These are phyloP conservation scores for Aspergillus tubingensis DNA, from an alignment of 2,329 filamentous ascomycete genomes.

Conservation along the genomic window DNA sequence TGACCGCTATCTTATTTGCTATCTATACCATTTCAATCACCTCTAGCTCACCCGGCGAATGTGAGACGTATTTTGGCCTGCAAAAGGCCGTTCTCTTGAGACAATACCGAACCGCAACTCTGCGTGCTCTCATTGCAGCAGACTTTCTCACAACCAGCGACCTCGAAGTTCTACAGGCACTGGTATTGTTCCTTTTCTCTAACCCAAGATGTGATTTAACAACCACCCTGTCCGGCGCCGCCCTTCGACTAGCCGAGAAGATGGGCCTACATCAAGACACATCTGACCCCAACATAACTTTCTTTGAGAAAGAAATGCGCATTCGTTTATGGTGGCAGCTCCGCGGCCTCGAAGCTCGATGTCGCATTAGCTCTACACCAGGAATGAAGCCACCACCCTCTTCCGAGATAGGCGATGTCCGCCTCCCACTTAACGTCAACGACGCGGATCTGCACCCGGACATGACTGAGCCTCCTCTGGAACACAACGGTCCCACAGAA, in stretches of 20 bases:
- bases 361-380: not conserved
- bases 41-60: slow-evolving; percentile 59
- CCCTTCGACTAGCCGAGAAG: slow-evolving; percentile 59
- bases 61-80: slow-evolving; percentile 39
- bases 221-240: slow-evolving; percentile 28
- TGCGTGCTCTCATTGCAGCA: slow-evolving; percentile 47
- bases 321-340: slow-evolving; percentile 71
- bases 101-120: slow-evolving; percentile 44
- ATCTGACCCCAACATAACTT: slow-evolving; percentile 44
- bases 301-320: slow-evolving; percentile 66
- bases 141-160: slow-evolving; percentile 40
- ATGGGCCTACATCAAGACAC: slow-evolving; percentile 67
- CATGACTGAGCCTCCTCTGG: slow-evolving; percentile 33
- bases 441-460: slow-evolving; percentile 32
- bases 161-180: slow-evolving; percentile 50
- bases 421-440: slow-evolving; percentile 23
- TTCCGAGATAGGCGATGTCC: slow-evolving; percentile 13
- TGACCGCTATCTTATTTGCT: slow-evolving; percentile 54
- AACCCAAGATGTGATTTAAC: slow-evolving; percentile 35
- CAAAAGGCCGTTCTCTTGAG: slow-evolving; percentile 31
- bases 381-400: not conserved
- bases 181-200: slow-evolving; percentile 53
- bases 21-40: slow-evolving; percentile 64
- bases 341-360: slow-evolving; percentile 59
- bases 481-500: slow-evolving; percentile 39